phyloP scores from a whole-genome alignment of 2,329 filamentous ascomycete genomes.

The Fusarium sp. region DNA sequence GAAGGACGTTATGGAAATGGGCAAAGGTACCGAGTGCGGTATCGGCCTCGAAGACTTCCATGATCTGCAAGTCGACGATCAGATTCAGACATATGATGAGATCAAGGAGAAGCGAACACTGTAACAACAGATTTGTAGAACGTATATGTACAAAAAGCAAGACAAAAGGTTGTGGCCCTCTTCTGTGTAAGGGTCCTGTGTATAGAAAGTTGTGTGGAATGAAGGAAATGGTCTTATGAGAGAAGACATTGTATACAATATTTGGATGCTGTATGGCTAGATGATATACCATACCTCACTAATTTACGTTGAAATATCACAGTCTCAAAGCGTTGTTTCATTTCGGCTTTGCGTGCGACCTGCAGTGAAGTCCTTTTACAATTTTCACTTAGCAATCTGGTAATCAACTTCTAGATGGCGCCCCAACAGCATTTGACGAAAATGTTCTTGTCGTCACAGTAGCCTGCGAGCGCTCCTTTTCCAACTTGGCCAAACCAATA shows the following conservation, averaged over 20 bases:
- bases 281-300: constrained; percentile 27
- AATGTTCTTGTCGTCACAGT: constrained; percentile 65
- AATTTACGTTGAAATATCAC: constrained; percentile 2
- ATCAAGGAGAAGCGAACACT: constrained; percentile 75
- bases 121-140: constrained; percentile 53
- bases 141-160: constrained; percentile 42
- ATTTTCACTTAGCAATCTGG: background rate
- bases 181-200: constrained; percentile 8
- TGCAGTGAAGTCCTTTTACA: background rate
- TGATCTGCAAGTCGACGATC: constrained; percentile 83
- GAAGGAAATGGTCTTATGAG: constrained; percentile 23
- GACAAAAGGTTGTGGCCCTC: constrained; percentile 11
- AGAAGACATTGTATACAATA: constrained; percentile 13
- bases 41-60: constrained; percentile 86
- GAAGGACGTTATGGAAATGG: constrained; percentile 90
- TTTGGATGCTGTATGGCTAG: constrained; percentile 4
- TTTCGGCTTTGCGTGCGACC: background rate
- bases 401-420: constrained; percentile 62
- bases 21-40: constrained; percentile 93
- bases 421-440: constrained; percentile 62
- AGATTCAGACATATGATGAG: constrained; percentile 89
- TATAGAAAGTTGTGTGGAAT: constrained; percentile 30
- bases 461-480: constrained; percentile 66
- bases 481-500: constrained; percentile 73
- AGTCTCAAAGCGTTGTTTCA: background rate